Base-by-base conservation (phyloP, 1,284 basidiomycete genomes). In the Ustilago curta region DNA sequence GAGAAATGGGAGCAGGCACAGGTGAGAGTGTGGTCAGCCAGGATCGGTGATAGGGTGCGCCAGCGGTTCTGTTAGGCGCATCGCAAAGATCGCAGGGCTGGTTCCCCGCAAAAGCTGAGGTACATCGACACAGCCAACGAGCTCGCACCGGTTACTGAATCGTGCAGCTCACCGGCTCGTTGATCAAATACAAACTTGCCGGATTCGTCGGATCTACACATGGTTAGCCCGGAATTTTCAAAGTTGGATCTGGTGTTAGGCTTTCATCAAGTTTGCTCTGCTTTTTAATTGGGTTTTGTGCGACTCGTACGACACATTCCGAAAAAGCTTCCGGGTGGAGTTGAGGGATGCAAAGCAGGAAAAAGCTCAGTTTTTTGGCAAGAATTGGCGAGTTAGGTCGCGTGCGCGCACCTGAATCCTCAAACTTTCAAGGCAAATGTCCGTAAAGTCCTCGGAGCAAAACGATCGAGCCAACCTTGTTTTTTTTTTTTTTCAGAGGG, bases 201-300 rank as follows among this genome's bases (percentile, higher is more conserved):
- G 66, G 60, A 59, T 59, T 39, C 32, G 50, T 69, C 59, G 66
- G 56, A 40, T 45, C 42, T 42, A 35, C n/a, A n/a, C n/a, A n/a
- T n/a, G 44, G 11, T 14, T 11, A 32, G 18, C 27, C 57, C 47
- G 57, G 29, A 43, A 4, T 31, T 21, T 35, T 37, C 4, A 14
- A 50, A 23, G 37, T 49, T 37, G 2, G 14, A 14, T 2, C 4
- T 4, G 8, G 40, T 42, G 40, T 42, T 42, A 42, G 40, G 40
- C 40, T 42, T 40, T 27, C 27, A 27, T 27, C n/a, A 27, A 3
- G 3, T 27, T 27, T 27, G 27, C 3, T 18, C 27, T 29, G 29
- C 9, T 31, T 4, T 11, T 32, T 4, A 19, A 1, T 48, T 32
- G 9, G 18, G 2, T 29, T 16, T 19, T 27, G 11, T 32, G 31